These are phyloP conservation scores for Populus tremula DNA, from an alignment of 345 rosid genomes.

Conservation along the genomic window DNA sequence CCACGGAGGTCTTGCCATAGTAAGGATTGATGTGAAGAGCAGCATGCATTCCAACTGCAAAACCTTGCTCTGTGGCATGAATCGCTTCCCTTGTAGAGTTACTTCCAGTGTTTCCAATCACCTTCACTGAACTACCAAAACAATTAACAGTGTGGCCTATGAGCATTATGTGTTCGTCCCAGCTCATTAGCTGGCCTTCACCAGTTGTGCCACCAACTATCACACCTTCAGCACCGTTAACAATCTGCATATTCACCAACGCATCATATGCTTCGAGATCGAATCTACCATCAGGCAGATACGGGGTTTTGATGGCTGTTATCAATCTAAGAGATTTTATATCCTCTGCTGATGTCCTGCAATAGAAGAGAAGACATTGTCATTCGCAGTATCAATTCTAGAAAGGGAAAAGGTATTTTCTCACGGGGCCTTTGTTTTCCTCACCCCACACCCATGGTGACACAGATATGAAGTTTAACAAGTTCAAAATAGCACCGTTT, in stretches of 20 bases:
- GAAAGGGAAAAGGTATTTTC: neutral
- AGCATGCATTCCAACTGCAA: slow-evolving; percentile 91
- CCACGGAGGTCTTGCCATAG: slow-evolving; percentile 83
- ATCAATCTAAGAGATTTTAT: slow-evolving; percentile 67
- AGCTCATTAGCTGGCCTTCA: slow-evolving; percentile 92
- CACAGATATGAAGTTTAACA: neutral
- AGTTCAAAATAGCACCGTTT: neutral
- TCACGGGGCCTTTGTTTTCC: neutral
- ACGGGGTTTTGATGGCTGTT: slow-evolving; percentile 91
- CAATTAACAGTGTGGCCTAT: slow-evolving; percentile 83
- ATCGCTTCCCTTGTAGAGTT: slow-evolving; percentile 89
- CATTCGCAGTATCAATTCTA: slow-evolving; percentile 9
- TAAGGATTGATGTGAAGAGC: slow-evolving; percentile 95
- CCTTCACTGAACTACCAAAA: slow-evolving; percentile 70
- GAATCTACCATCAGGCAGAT: slow-evolving; percentile 87
- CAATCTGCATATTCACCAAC: slow-evolving; percentile 67
- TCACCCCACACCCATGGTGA: neutral
- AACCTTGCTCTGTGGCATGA: slow-evolving; percentile 87
- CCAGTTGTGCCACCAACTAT: slow-evolving; percentile 93
- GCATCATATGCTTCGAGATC: slow-evolving; percentile 87
- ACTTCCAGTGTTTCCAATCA: slow-evolving; percentile 84
- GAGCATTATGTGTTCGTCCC: slow-evolving; percentile 95
- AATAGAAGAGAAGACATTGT: slow-evolving; percentile 9
- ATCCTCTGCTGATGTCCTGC: slow-evolving; percentile 73
- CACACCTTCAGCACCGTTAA: slow-evolving; percentile 66